Base-by-base conservation (phyloP, 2,329 filamentous ascomycete species). In the Paracoccidioides brasiliensis region DNA sequence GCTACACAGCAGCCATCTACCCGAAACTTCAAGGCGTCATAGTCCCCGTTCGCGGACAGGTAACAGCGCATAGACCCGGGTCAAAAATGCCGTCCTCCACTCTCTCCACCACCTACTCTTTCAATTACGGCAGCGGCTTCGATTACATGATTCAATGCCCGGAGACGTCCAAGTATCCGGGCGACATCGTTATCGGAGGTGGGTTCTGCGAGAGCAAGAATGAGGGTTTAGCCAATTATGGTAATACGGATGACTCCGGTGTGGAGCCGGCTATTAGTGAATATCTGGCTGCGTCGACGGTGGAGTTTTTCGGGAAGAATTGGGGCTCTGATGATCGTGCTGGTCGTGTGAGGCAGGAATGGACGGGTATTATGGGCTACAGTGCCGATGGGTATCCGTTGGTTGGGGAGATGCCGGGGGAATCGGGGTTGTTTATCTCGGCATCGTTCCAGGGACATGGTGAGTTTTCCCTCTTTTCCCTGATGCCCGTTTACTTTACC, bases 351-450 rank as follows among this genome's bases (percentile, higher is more conserved):
- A 67, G 74, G 30, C 66, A 61, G 42, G 71, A 76, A 42, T 82
- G 79, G 78, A 76, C 75, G 9, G 80, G 80, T 1, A 78, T 81
- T 59, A 81, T 81, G 76, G 79, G 78, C 0, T 79, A 76, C 59
- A 78, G 73, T 6, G 69, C 73, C 3, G 79, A 83, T 63, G 74
- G 74, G 0, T 68, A 77, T 45, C 79, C 80, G 0, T 71, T 80
- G 46, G 75, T 82, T 0, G 79, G 79, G 0, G 67, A 71, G 57
- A 67, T 80, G 56, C 54, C 59, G 7, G 56, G 52, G 22, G 59
- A 59, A n/a, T 50, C 52, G n/a, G 59, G 59, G 3, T 40, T 61
- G 43, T 61, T 57, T 56, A 57, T 61, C 48, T 58, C 53, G n/a
- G 59, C 59, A 9, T 54, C 58, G 6, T 61, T 59, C 22, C 55